These are phyloP conservation scores for Platanus orientalis DNA, from an alignment of 164 flowering plant genomes.

Conservation along the genomic window DNA sequence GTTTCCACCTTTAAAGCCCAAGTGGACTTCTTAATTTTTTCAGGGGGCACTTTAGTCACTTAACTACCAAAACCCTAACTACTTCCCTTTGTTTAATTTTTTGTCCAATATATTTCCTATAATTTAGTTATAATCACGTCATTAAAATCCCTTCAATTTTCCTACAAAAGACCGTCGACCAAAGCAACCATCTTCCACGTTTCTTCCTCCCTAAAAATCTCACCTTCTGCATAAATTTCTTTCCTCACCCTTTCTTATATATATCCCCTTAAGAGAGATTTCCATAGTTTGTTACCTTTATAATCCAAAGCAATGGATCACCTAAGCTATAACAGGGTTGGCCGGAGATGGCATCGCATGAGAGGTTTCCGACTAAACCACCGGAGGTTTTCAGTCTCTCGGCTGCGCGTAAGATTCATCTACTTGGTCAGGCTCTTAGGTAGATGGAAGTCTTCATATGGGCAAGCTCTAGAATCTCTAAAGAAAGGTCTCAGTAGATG, in stretches of 20 bases:
- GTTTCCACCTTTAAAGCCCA: too few species aligned
- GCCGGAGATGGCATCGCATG: slow-evolving; percentile 3
- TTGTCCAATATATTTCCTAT: too few species aligned
- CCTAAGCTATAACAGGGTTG: slow-evolving; percentile 7
- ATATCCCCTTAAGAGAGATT: neutral
- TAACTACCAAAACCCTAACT: too few species aligned
- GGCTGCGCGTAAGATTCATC: slow-evolving; percentile 32
- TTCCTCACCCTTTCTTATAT: neutral
- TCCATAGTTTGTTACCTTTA: too few species aligned
- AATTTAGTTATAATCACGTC: slow-evolving; percentile 5
- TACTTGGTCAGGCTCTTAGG: slow-evolving; percentile 29
- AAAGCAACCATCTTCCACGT: slow-evolving; percentile 12
- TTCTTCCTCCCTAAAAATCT: slow-evolving; percentile 4
- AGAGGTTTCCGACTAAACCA: slow-evolving; percentile 35
- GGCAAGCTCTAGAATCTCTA: slow-evolving; percentile 19
- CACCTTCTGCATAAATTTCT: neutral
- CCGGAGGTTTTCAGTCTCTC: slow-evolving; percentile 32
- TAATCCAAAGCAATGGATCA: slow-evolving; percentile 6
- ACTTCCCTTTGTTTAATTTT: too few species aligned
- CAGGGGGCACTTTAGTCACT: too few species aligned
- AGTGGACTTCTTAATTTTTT: too few species aligned
- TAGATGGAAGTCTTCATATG: slow-evolving; percentile 32
- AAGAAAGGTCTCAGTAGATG: slow-evolving; percentile 13
- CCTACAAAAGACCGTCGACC: too few species aligned
- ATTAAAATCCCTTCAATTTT: slow-evolving; percentile 1